phyloP scores from a whole-genome alignment of 352 stramenopile genomes.

The Phytophthora megakarya region DNA sequence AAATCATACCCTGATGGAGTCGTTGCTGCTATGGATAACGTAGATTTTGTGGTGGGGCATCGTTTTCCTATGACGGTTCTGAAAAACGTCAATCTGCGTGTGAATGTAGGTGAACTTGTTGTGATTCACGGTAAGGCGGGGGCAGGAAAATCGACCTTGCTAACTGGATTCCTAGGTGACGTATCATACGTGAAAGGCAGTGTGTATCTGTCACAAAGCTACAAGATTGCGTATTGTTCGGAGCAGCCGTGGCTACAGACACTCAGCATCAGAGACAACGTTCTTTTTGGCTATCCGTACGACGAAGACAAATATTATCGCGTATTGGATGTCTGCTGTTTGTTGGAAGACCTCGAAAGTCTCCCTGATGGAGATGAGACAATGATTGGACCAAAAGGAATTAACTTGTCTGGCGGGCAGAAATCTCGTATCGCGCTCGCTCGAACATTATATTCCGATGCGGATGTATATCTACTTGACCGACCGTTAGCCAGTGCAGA shows the following conservation, averaged over 20 bases:
- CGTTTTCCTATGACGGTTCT: slow-evolving; percentile 37
- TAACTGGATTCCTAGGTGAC: slow-evolving; percentile 43
- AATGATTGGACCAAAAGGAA: slow-evolving; percentile 41
- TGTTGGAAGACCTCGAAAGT: slow-evolving; percentile 51
- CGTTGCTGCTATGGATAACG: slow-evolving; percentile 32
- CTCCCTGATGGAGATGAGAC: slow-evolving; percentile 41
- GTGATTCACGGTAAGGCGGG: slow-evolving; percentile 48
- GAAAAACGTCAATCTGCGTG: slow-evolving; percentile 33
- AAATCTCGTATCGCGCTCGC: slow-evolving; percentile 44
- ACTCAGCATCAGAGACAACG: slow-evolving; percentile 92
- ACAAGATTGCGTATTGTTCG: slow-evolving; percentile 69
- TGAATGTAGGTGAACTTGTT: slow-evolving; percentile 40
- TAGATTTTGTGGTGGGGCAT: slow-evolving; percentile 23
- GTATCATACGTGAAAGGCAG: slow-evolving; percentile 29
- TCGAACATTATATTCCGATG: slow-evolving; percentile 44
- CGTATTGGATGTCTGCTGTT: slow-evolving; percentile 52
- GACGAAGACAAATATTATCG: slow-evolving; percentile 47
- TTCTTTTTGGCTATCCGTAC: slow-evolving; percentile 88
- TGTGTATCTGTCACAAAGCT: slow-evolving; percentile 35
- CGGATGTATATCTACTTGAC: slow-evolving; percentile 46
- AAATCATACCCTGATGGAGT: slow-evolving; percentile 27
- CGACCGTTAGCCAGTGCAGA: slow-evolving; percentile 39
- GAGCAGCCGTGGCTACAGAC: slow-evolving; percentile 95
- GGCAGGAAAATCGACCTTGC: slow-evolving; percentile 46
- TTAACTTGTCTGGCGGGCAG: slow-evolving; percentile 41